Evolutionary conservation across 805 yeast genomes (phyloP), one percentile per base, ranked within the genome.

Genomic region (Candida hispaniensis): DNA sequence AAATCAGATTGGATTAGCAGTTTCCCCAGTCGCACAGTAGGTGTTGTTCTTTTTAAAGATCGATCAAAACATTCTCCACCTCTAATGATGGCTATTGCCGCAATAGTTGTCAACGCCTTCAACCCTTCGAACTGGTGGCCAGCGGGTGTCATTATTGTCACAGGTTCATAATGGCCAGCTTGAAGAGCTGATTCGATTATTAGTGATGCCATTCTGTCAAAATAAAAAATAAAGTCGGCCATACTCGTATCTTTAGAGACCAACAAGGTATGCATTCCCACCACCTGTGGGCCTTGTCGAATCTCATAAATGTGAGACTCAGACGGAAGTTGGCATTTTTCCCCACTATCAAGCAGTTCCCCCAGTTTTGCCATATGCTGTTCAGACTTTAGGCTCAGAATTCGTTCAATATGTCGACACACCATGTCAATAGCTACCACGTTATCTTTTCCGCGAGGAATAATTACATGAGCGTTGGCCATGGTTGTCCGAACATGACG

Each of bases 1-100:
- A 91, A 65, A 54, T 86, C 94, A 6, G 93, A 76, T 56, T 85
- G 94, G 47, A 88, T 85, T 29, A 88, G 61, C 14, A 88, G 54
- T 50, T 86, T 81, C 0, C 98, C 97, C 20, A 83, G 66, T 7
- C 72, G 67, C 8, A 82, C 74, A 33, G 75, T 82, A 7, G 1
- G 95, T 15, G 83, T 63, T 0, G 86, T 71, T 44, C 74, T 74
- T 41, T 79, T 71, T 23, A 88, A 61, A 0, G 94, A 77, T 18
- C 68, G 70, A 71, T 80, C 75, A 49, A 86, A 86, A 50, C 94
- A 81, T 52, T 85, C 96, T 4, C 98, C 98, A 0, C 94, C 85
- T 44, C 94, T 67, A 18, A 86, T 76, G 25, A 86, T 71, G 43
- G 78, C 78, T 5, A 83, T 79, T 0, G 91, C 91, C 8, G 67